phyloP scores from a whole-genome alignment of 2,329 filamentous ascomycete genomes.

The Claviceps pusilla region DNA sequence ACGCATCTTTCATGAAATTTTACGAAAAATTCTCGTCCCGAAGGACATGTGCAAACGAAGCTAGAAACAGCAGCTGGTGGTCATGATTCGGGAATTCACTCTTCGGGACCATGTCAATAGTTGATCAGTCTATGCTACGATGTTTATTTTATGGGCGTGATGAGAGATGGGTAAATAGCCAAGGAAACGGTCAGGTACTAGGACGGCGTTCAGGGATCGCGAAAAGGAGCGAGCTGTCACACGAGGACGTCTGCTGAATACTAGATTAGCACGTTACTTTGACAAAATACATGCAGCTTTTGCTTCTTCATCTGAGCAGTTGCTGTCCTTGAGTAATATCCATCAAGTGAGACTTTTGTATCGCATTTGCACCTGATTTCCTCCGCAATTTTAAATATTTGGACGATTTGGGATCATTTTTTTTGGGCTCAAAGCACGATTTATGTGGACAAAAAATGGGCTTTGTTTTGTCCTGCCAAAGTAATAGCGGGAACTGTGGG shows the following conservation, averaged over 20 bases:
- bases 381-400: too few species aligned
- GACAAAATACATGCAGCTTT: slow-evolving; percentile 14
- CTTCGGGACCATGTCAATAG: slow-evolving; percentile 4
- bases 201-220: slow-evolving; percentile 15
- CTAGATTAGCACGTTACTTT: slow-evolving; percentile 10
- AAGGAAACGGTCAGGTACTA: slow-evolving; percentile 19
- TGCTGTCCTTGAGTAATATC: slow-evolving; percentile 1
- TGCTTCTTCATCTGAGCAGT: slow-evolving; percentile 5
- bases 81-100: slow-evolving; percentile 10
- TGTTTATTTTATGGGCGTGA: slow-evolving; percentile 13
- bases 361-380: too few species aligned
- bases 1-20: slow-evolving; percentile 28
- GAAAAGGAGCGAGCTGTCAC: slow-evolving; percentile 14
- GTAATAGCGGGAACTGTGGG: not conserved
- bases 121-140: slow-evolving; percentile 6
- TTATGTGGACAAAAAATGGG: not conserved
- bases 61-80: slow-evolving; percentile 8
- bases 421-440: not conserved
- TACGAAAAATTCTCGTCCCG: slow-evolving; percentile 20
- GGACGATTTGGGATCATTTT: not conserved
- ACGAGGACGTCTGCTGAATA: slow-evolving; percentile 12
- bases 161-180: slow-evolving; percentile 18
- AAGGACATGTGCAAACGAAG: slow-evolving; percentile 12
- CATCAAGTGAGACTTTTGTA: too few species aligned
- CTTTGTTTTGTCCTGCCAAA: not conserved